Percentiles rank a stretch among this genome's conserved stretches.
These are phyloP conservation scores for Backusella sp. DNA, from an alignment of 192 early-diverging fungal species.

Conservation along the genomic window DNA sequence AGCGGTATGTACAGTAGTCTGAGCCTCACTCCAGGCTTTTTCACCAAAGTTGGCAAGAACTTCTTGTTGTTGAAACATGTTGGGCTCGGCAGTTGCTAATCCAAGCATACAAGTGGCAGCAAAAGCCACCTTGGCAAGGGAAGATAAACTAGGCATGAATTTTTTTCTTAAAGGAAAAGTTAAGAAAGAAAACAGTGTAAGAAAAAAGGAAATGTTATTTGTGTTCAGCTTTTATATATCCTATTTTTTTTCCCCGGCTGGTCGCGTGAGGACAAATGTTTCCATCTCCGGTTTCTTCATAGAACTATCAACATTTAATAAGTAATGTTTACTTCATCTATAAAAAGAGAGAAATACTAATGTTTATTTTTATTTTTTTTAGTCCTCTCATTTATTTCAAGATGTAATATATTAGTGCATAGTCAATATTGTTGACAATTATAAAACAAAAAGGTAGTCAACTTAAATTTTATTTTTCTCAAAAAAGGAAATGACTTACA, in stretches of 20 bases:
- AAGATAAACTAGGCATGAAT: slow-evolving; percentile 18
- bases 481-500: slow-evolving; percentile 6
- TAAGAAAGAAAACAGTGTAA: not conserved
- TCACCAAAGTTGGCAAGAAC: slow-evolving; percentile 7
- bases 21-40: slow-evolving; percentile 11
- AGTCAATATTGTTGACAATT: not conserved
- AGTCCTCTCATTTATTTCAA: too few relatives aligned
- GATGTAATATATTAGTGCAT: not conserved
- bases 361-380: too few relatives aligned
- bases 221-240: not conserved
- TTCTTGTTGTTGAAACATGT: slow-evolving; percentile 11
- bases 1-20: not conserved
- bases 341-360: too few relatives aligned
- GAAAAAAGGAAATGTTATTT: not conserved
- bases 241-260: slow-evolving; percentile 6
- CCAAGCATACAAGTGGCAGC: not conserved
- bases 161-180: not conserved
- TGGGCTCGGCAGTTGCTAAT: not conserved
- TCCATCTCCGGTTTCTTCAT: not conserved
- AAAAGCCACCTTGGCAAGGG: slow-evolving; percentile 9
- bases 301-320: not conserved
- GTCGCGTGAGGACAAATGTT: not conserved
- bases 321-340: not conserved
- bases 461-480: not conserved
- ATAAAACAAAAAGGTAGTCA: not conserved